Evolutionary conservation across 371 early-diverging fungal species (phyloP).

Genomic region (Capillidium rhysosporum): DNA sequence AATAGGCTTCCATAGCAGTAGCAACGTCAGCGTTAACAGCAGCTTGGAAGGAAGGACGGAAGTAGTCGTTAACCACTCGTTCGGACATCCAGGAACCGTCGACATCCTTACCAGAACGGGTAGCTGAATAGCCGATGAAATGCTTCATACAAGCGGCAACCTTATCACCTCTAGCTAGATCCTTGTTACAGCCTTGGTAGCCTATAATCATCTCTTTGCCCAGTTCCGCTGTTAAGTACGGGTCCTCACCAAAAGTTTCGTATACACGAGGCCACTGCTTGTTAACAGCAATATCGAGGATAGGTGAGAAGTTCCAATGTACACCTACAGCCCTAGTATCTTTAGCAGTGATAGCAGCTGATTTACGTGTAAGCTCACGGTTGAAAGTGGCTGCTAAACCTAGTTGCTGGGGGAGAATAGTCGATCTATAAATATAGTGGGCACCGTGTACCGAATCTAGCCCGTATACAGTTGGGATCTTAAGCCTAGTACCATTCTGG

Average conservation of each 20-base stretch:
- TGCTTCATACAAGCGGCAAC: slow-evolving; percentile 31
- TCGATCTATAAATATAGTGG: slow-evolving; percentile 28
- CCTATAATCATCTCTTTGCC: slow-evolving; percentile 28
- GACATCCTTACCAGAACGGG: slow-evolving; percentile 33
- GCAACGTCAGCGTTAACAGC: slow-evolving; percentile 41
- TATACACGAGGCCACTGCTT: slow-evolving; percentile 49
- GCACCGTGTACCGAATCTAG: slow-evolving; percentile 47
- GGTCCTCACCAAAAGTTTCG: slow-evolving; percentile 33
- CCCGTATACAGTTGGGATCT: slow-evolving; percentile 14
- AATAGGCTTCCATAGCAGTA: slow-evolving; percentile 43
- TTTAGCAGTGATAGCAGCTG: slow-evolving; percentile 22
- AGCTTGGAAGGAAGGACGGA: slow-evolving; percentile 37
- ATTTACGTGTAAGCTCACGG: slow-evolving; percentile 15
- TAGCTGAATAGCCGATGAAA: slow-evolving; percentile 22
- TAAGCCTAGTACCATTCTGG: slow-evolving; percentile 34
- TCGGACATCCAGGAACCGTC: slow-evolving; percentile 32
- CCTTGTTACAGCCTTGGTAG: slow-evolving; percentile 28
- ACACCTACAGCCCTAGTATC: slow-evolving; percentile 27
- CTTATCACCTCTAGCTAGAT: slow-evolving; percentile 13
- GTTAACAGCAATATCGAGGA: slow-evolving; percentile 34
- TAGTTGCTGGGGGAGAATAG: slow-evolving; percentile 21
- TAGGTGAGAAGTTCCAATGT: slow-evolving; percentile 43
- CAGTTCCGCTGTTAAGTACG: slow-evolving; percentile 28
- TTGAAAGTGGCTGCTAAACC: slow-evolving; percentile 26
- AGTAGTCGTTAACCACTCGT: slow-evolving; percentile 32